Evolutionary conservation across 106 monocot genomes (phyloP).

Genomic region (Iris macrosiphon): DNA sequence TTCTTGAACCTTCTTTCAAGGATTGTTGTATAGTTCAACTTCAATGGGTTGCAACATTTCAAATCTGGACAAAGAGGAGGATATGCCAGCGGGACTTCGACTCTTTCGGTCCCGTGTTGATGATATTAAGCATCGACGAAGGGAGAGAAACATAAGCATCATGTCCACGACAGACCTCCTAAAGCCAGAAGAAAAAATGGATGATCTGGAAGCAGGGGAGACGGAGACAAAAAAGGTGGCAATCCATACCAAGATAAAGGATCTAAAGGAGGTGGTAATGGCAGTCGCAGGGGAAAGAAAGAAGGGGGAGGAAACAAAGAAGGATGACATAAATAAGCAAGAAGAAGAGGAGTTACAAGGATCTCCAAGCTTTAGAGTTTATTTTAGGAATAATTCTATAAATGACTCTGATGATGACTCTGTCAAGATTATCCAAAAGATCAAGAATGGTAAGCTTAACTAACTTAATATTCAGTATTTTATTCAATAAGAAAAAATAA

Average conservation of each 20-base stretch:
- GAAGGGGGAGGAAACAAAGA: not conserved
- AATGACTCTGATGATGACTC: not conserved
- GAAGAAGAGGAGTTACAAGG: not conserved
- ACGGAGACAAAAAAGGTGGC: too few species aligned
- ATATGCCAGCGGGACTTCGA: not conserved
- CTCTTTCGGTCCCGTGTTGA: not conserved
- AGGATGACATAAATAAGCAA: not conserved
- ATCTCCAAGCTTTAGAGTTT: conserved; percentile 2
- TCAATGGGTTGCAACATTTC: not conserved
- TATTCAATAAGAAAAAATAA: too few species aligned
- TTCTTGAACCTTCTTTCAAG: too few species aligned
- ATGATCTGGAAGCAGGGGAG: not conserved
- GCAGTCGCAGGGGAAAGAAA: not conserved
- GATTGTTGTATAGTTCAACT: too few species aligned
- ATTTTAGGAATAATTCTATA: too few species aligned
- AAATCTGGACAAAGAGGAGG: not conserved
- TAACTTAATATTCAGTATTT: too few species aligned
- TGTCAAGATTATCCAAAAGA: not conserved
- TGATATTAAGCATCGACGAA: not conserved
- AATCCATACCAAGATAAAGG: too few species aligned
- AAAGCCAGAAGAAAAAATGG: too few species aligned
- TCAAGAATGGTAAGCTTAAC: not conserved
- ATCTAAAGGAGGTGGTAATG: not conserved
- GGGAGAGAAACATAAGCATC: not conserved
- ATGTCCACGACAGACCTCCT: not conserved